Evolutionary conservation across 2,329 filamentous ascomycete genomes (phyloP).

Genomic region (Colletotrichum cuscutae): DNA sequence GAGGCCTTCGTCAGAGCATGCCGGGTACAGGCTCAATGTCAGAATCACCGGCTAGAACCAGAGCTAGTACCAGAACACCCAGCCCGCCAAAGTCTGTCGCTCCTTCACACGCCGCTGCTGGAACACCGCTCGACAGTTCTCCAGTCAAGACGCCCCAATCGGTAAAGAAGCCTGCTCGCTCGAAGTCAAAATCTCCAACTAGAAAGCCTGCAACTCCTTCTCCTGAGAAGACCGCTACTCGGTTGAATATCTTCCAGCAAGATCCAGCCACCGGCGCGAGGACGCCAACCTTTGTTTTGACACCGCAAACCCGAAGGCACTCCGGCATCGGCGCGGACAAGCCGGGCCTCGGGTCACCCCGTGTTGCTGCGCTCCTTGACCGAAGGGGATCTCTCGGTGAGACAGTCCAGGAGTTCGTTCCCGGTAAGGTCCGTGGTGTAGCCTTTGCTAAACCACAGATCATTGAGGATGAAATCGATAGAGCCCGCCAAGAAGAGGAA

Average conservation of each 20-base stretch:
- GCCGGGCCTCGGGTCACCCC: slow-evolving; percentile 79
- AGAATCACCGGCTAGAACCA: slow-evolving; percentile 26
- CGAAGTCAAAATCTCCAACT: slow-evolving; percentile 29
- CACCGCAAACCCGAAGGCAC: slow-evolving; percentile 67
- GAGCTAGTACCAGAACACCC: slow-evolving; percentile 30
- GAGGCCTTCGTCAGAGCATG: slow-evolving; percentile 59
- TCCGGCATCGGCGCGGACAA: slow-evolving; percentile 78
- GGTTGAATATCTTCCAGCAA: slow-evolving; percentile 59
- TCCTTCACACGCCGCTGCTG: slow-evolving; percentile 6
- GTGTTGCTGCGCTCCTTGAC: slow-evolving; percentile 76
- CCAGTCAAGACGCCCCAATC: slow-evolving; percentile 39
- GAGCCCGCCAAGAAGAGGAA: slow-evolving; percentile 69
- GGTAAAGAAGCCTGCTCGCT: slow-evolving; percentile 30
- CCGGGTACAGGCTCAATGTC: slow-evolving; percentile 55
- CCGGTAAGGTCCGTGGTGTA: slow-evolving; percentile 60
- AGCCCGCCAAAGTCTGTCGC: slow-evolving; percentile 33
- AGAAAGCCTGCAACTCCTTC: slow-evolving; percentile 46
- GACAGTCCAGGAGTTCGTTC: slow-evolving; percentile 70
- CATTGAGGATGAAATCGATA: slow-evolving; percentile 72
- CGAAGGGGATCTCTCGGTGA: slow-evolving; percentile 78
- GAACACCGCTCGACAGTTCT: slow-evolving; percentile 34
- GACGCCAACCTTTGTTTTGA: slow-evolving; percentile 73
- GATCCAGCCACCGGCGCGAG: slow-evolving; percentile 63
- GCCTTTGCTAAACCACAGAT: slow-evolving; percentile 73
- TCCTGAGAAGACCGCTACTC: slow-evolving; percentile 35